Base-by-base conservation (phyloP, 2,329 filamentous ascomycete genomes). In the Hirsutella rhossiliensis region DNA sequence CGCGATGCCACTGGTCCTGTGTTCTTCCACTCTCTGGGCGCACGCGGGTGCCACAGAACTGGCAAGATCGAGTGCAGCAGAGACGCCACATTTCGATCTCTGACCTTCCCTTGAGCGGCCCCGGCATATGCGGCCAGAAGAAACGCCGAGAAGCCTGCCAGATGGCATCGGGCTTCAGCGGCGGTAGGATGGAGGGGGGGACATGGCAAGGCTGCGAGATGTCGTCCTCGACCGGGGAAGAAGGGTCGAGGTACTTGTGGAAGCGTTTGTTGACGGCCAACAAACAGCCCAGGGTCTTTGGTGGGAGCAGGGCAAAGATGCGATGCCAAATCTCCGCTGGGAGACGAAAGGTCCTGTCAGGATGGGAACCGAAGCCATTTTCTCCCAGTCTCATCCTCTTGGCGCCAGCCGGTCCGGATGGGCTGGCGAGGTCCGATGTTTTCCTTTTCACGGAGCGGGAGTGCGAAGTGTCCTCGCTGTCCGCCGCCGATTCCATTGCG, bases 11-110 rank as follows among this genome's bases (percentile, higher is more conserved):
- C 41, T 68, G 64, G 55, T 64, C 66, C 20, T 56, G 48, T 60
- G 52, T 47, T 56, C 47, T 46, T 47, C 43, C 50, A 37, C 39
- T 47, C 43, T 48, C 55, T 44, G 38, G 15, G 23, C 42, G 27
- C 49, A 56, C 59, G 41, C 50, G 53, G 48, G 68, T 75, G 43
- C 63, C 66, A 62, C 87, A 92, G 51, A 80, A 77, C 55, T 89
- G 80, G 60, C 87, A 94, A 44, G 57, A 62, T 28, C 57, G 66
- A 40, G 76, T 73, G 59, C 77, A 80, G 31, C 78, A 69, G 42
- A 92, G 66, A 54, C 75, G 76, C 76, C 86, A 87, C 84, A 89
- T 89, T 37, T 82, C 75, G 50, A 85, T 66, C 61, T 92, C 86
- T 37, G 76, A 75, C 56, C 73, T 75, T 46, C 71, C 73, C 43